Evolutionary conservation across 83 land plant genomes (phyloP).

Genomic region (Picea engelmannii): DNA sequence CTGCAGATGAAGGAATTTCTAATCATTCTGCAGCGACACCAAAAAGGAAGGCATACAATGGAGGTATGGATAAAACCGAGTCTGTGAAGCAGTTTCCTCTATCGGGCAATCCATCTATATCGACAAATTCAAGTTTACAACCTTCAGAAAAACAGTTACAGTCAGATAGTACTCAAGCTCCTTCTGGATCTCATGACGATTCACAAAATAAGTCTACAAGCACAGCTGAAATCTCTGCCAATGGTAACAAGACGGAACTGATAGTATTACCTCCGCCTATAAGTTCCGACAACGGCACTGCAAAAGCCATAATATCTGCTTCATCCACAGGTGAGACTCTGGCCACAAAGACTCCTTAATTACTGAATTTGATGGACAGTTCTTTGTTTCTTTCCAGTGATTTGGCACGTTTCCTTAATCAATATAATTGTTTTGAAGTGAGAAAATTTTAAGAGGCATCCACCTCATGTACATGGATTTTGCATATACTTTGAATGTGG

Average conservation of each 20-base stretch:
- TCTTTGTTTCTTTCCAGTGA: no score
- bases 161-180: neutral
- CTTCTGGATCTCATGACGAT: neutral
- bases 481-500: no score
- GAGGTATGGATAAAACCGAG: neutral
- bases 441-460: no score
- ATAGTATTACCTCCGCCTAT: neutral
- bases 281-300: neutral
- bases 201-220: neutral
- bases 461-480: no score
- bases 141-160: neutral
- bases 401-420: no score
- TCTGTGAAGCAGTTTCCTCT: neutral
- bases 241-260: neutral
- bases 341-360: no score
- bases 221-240: neutral
- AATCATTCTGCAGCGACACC: conserved; percentile 1
- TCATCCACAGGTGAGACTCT: neutral
- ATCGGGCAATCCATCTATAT: neutral
- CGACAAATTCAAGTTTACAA: conserved; percentile 3
- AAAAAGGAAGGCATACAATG: neutral
- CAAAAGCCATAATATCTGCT: neutral
- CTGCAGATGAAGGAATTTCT: neutral
- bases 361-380: no score
- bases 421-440: no score